Conservation (phyloP, 164 flowering plant genomes). For the Aristolochia contorta region DNA sequence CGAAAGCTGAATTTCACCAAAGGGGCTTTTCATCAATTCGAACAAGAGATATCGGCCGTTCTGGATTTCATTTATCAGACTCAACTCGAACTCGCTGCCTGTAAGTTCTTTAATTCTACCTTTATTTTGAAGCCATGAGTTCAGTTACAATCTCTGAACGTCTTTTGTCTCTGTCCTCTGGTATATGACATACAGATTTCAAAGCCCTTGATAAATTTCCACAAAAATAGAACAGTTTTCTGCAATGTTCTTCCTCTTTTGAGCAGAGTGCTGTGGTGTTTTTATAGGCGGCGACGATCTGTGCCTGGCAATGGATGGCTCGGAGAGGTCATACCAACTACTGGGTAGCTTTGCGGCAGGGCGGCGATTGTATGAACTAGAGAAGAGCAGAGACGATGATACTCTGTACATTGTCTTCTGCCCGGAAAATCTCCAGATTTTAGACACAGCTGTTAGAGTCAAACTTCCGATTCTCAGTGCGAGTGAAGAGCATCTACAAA, state of each 20-base stretch:
- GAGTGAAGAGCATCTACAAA: slow-evolving; percentile 37
- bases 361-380: slow-evolving; percentile 39
- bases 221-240: too few species aligned
- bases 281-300: slow-evolving; percentile 55
- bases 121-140: background rate
- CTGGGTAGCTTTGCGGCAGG: slow-evolving; percentile 82
- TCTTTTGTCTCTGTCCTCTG: too few species aligned
- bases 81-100: slow-evolving; percentile 83
- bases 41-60: slow-evolving; percentile 54
- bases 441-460: slow-evolving; percentile 24
- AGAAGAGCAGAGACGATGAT: slow-evolving; percentile 20
- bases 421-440: slow-evolving; percentile 23
- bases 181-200: too few species aligned
- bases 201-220: too few species aligned
- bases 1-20: slow-evolving; percentile 53
- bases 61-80: slow-evolving; percentile 75
- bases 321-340: slow-evolving; percentile 78
- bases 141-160: too few species aligned
- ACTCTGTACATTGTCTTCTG: slow-evolving; percentile 36
- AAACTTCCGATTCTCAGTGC: slow-evolving; percentile 68
- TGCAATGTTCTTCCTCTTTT: too few species aligned
- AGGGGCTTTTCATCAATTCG: slow-evolving; percentile 67
- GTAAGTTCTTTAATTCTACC: slow-evolving; percentile 28
- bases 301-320: slow-evolving; percentile 71
- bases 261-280: background rate